Evolutionary conservation across 31 red algal species (phyloP), one percentile per base, ranked within the genome.

Genomic region (Pterothamnion heteromorphum): DNA sequence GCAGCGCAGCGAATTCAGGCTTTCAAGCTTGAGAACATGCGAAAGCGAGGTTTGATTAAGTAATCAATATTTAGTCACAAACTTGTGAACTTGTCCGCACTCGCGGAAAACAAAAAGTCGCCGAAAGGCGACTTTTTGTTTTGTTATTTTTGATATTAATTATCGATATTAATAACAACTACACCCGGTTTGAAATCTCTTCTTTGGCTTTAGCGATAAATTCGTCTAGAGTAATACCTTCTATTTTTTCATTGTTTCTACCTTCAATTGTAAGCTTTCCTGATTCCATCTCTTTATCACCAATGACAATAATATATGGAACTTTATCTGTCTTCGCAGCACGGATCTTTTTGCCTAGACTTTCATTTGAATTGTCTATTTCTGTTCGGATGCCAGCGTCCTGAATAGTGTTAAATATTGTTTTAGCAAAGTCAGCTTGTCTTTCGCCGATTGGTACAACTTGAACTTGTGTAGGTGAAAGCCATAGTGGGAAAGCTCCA

Each of bases 401-500:
- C 30, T 76, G 23, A 26, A 76, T 26, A 30, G 23, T 76, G 23
- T 76, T 76, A 76, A 30, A 76, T 30, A 76, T 76, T 30, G 72
- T 76, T 30, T 76, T 32, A 30, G 26, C 72, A 76, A 30, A 76
- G 26, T 76, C 72, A 76, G 23, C 30, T 30, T 30, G 30, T 76
- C 30, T 76, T 30, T 76, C 72, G 30, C 26, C 72, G 26, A 76
- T 32, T 76, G 72, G 23, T 76, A 76, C 30, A 32, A 76, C 30
- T 32, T 32, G 23, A 26, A 76, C 72, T 76, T 76, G 72, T 30
- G 26, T 26, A 76, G 72, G 72, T 30, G 72, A 76, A 26, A 76
- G 23, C 72, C 72, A 76, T 26, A 76, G 72, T 76, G 72, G 72
- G 72, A 76, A 76, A 30, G 72, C 30, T 76, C 72, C 72, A 76